phyloP scores from a whole-genome alignment of 176 grass and related monocot genomes.

The Oryza coarctata region DNA sequence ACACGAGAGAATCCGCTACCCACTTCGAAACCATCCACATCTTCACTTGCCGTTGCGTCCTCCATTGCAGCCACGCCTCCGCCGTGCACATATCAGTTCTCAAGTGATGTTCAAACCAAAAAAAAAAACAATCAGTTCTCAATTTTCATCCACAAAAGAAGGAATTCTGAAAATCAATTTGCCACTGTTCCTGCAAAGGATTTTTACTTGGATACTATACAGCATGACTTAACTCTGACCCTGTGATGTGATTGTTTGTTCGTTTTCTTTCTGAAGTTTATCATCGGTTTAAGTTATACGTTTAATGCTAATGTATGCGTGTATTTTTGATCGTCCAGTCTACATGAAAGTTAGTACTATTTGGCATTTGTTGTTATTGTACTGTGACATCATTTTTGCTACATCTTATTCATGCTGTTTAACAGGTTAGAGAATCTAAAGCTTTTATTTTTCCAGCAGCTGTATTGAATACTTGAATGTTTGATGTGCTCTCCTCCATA shows the following conservation, averaged over 20 bases:
- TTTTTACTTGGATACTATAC: constrained; percentile 16
- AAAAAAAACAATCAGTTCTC: not conserved
- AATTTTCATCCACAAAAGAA: constrained; percentile 22
- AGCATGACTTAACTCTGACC: not conserved
- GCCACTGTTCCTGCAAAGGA: constrained; percentile 42
- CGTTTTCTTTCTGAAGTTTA: not conserved
- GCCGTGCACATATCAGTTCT: too few species aligned
- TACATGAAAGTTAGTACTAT: not conserved
- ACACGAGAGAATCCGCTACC: too few species aligned
- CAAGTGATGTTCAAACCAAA: too few species aligned
- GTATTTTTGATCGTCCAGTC: not conserved
- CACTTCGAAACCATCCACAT: too few species aligned
- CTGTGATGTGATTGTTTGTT: not conserved
- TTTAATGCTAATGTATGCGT: not conserved
- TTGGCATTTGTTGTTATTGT: not conserved
- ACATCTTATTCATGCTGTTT: not conserved
- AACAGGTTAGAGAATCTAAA: constrained; percentile 16
- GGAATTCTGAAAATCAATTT: constrained; percentile 40
- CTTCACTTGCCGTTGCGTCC: too few species aligned
- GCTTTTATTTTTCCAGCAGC: not conserved
- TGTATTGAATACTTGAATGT: not conserved
- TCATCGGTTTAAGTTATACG: not conserved
- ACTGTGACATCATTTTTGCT: not conserved
- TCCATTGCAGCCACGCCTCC: too few species aligned
- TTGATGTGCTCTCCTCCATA: not conserved